Conservation (phyloP, 73 alveolate genomes). For the Blepharisma stoltei region DNA sequence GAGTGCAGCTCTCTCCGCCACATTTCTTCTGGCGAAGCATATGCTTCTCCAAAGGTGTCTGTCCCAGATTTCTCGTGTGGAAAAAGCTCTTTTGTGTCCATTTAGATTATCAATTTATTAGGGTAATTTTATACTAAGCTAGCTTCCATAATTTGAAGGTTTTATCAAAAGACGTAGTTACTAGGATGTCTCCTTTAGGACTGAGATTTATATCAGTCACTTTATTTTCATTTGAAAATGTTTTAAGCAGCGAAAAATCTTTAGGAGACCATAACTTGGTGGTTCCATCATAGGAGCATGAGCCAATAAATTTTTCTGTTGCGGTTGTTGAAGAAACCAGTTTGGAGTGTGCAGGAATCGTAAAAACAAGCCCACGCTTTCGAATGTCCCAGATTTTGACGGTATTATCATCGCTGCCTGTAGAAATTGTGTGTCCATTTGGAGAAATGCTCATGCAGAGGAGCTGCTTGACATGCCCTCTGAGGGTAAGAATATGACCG, state of each 20-base stretch:
- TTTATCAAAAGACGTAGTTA: slow-evolving; percentile 60
- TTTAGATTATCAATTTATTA: background rate
- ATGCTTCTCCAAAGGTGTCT: slow-evolving; percentile 48
- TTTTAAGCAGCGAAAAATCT: slow-evolving; percentile 61
- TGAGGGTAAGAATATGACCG: slow-evolving; percentile 63
- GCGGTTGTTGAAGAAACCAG: slow-evolving; percentile 77
- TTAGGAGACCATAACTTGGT: slow-evolving; percentile 69
- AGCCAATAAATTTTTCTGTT: slow-evolving; percentile 55
- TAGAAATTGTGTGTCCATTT: slow-evolving; percentile 84
- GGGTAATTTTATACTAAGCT: too few relatives aligned
- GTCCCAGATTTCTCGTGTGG: slow-evolving; percentile 36
- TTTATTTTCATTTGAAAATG: slow-evolving; percentile 45
- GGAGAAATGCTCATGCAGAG: slow-evolving; percentile 73
- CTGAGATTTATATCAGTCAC: slow-evolving; percentile 42
- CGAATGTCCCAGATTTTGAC: slow-evolving; percentile 96
- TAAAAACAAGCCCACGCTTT: slow-evolving; percentile 70
- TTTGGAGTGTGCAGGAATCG: slow-evolving; percentile 92
- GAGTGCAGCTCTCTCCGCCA: slow-evolving; percentile 52
- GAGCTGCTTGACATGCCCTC: slow-evolving; percentile 86
- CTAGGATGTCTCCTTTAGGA: slow-evolving; percentile 31
- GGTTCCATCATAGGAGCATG: slow-evolving; percentile 72
- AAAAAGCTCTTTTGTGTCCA: slow-evolving; percentile 18
- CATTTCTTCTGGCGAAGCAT: slow-evolving; percentile 42
- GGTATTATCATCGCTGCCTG: slow-evolving; percentile 93
- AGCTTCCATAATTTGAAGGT: slow-evolving; percentile 58